These are phyloP conservation scores for Phallus indusiatus DNA, from an alignment of 768 basidiomycete genomes.

Conservation along the genomic window DNA sequence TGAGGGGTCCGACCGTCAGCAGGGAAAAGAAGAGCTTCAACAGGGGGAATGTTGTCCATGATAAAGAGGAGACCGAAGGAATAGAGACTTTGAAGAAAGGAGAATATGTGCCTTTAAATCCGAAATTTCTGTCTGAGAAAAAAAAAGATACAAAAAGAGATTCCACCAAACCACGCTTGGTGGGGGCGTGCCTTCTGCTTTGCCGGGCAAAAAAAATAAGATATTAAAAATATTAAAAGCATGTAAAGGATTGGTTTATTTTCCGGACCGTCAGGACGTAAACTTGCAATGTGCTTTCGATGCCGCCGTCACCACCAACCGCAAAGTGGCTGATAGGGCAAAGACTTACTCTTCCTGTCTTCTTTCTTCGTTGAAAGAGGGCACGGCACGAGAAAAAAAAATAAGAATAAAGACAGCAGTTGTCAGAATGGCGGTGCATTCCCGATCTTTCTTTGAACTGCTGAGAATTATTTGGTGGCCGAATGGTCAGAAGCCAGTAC, in stretches of 20 bases:
- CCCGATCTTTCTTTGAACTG: neutral
- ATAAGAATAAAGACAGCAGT: too few species aligned
- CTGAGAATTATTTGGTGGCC: neutral
- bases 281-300: neutral
- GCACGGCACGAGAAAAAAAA: too few species aligned
- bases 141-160: neutral
- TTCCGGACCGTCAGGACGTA: neutral
- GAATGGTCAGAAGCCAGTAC: conserved; percentile 4
- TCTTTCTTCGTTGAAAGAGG: too few species aligned
- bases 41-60: conserved; percentile 60
- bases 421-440: neutral
- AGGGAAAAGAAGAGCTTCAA: conserved; percentile 68
- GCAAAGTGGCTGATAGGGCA: too few species aligned
- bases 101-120: neutral
- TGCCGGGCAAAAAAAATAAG: neutral
- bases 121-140: neutral
- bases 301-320: neutral
- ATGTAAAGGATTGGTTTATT: neutral
- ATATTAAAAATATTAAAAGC: neutral
- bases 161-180: neutral
- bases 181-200: neutral
- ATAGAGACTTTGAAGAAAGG: neutral
- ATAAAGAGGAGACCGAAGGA: neutral
- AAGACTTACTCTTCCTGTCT: too few species aligned
- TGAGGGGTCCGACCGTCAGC: conserved; percentile 72